A percentile compares a stretch with the other conserved stretches of the same genome.
Conservation (phyloP, 1,139 yeast species). For the Magnusiomyces suaveolens region DNA sequence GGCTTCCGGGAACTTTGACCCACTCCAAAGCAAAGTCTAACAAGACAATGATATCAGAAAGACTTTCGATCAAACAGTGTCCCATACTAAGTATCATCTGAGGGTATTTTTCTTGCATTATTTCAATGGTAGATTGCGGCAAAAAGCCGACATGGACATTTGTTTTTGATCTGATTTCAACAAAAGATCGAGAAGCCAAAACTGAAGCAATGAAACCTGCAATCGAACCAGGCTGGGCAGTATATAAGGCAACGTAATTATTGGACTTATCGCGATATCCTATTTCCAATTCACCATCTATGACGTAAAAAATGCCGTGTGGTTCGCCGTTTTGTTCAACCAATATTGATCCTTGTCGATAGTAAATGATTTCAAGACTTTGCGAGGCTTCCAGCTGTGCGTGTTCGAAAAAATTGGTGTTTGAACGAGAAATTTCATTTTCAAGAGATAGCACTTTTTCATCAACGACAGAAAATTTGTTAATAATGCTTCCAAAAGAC, state of each 20-base stretch:
- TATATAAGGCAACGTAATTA: slow-evolving; percentile 41
- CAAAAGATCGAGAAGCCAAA: slow-evolving; percentile 72
- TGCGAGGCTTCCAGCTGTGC: slow-evolving; percentile 60
- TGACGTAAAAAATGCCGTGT: slow-evolving; percentile 69
- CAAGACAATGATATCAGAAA: slow-evolving; percentile 59
- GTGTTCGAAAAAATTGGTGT: slow-evolving; percentile 26
- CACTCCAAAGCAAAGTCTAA: slow-evolving; percentile 92
- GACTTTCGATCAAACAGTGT: slow-evolving; percentile 51
- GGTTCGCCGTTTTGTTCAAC: slow-evolving; percentile 57
- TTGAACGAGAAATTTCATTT: slow-evolving; percentile 5
- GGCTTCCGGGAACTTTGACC: slow-evolving; percentile 85
- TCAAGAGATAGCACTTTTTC: slow-evolving; percentile 3
- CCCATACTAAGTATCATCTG: slow-evolving; percentile 71
- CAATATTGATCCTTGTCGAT: slow-evolving; percentile 46
- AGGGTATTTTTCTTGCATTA: slow-evolving; percentile 65
- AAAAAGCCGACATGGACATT: slow-evolving; percentile 65
- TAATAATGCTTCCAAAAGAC: slow-evolving; percentile 12
- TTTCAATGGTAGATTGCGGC: slow-evolving; percentile 52
- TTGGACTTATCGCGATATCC: slow-evolving; percentile 32
- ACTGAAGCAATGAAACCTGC: slow-evolving; percentile 82
- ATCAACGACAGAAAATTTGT: slow-evolving; percentile 10
- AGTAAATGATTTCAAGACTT: slow-evolving; percentile 47
- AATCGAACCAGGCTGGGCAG: slow-evolving; percentile 66
- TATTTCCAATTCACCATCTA: slow-evolving; percentile 68
- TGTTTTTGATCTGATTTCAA: slow-evolving; percentile 50